Evolutionary conservation across 2,329 filamentous ascomycete species (phyloP), one percentile per base, ranked within the genome.

Genomic region (Fusarium phyllophilum): DNA sequence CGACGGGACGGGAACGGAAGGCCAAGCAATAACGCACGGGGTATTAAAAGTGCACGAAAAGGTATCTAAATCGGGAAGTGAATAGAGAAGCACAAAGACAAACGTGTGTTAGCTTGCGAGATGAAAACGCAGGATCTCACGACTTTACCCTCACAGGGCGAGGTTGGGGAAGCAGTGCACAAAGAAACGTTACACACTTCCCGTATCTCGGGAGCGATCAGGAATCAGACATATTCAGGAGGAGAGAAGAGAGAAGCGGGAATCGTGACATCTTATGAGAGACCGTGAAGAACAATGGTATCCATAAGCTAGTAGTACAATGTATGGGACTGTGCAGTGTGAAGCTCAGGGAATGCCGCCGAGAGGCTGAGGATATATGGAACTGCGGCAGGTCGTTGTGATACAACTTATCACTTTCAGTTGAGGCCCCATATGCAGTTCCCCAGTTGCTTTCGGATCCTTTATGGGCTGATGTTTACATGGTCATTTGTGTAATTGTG

Each of bases 181-280:
- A 26, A n/a, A 33, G 3, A 18, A 54, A 54, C 36, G 67, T 70
- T 54, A 59, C 67, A 70, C 67, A 36, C n/a, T 54, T 39, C 31
- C 22, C 42, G 41, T 54, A 38, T 46, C 17, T 26, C 34, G 39
- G 26, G 31, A 54, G 33, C 20, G 15, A 46, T 42, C n/a, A 44
- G 22, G 13, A 29, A 42, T 42, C 48, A 6, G 10, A 13, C n/a
- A 26, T 52, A 22, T 24, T 18, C 4, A 41, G 52, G 38, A 55
- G 39, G 46, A 48, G 41, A 48, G 6, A 46, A 58, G 66, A 70
- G 59, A 42, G 11, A 31, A 17, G 31, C n/a, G 36, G 41, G 39
- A 17, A 13, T 42, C 13, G 15, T 13, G 17, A 6, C 3, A 11
- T 8, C 42, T 70, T 70, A 49, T 58, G 26, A 42, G 31, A 26